These are phyloP conservation scores for Flaveria bidentis DNA, from an alignment of 129 eudicot species.

Conservation along the genomic window DNA sequence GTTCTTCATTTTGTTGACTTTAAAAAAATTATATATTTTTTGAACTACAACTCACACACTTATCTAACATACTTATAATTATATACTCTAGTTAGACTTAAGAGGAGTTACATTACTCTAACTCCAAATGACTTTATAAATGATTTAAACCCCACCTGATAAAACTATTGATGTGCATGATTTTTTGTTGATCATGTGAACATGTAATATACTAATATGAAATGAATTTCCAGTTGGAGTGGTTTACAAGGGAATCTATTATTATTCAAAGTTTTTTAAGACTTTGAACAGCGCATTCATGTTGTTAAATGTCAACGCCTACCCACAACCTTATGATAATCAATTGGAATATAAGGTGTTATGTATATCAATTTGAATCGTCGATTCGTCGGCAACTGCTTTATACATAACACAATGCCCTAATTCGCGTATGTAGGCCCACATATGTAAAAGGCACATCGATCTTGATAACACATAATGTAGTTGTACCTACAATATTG, in stretches of 20 bases:
- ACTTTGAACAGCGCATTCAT: not conserved
- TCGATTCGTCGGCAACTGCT: not conserved
- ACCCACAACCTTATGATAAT: constrained; percentile 6
- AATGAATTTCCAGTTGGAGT: not conserved
- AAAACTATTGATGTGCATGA: not conserved
- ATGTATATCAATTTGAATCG: not conserved
- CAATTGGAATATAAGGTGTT: not conserved
- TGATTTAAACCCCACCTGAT: no score
- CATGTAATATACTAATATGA: not conserved
- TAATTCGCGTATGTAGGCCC: not conserved
- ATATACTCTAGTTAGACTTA: no score
- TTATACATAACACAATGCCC: not conserved
- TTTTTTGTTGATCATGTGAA: constrained; percentile 15
- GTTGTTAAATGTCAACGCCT: not conserved
- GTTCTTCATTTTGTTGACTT: not conserved
- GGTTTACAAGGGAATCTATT: not conserved
- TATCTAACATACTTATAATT: no score
- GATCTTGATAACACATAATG: not conserved
- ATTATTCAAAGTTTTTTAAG: not conserved
- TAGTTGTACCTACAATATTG: constrained; percentile 6
- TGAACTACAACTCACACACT: no score
- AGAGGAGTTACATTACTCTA: no score
- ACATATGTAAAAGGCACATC: not conserved
- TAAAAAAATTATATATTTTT: no score
- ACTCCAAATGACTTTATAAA: no score